These are phyloP conservation scores for Sphaerulina musiva DNA, from an alignment of 2,329 filamentous ascomycete species.

Conservation along the genomic window DNA sequence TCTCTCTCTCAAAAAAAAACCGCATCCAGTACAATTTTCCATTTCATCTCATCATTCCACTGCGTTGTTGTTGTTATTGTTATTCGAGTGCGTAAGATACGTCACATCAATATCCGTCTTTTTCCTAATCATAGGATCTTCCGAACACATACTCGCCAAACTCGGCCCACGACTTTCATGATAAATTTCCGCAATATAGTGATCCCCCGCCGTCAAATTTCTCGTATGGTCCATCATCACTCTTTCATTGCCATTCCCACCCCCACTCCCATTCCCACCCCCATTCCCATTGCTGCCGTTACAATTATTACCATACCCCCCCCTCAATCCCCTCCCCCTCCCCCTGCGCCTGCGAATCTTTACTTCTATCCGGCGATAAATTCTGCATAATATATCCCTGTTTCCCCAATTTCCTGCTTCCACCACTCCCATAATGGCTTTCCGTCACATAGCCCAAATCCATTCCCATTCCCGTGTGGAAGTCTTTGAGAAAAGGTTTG, in stretches of 20 bases:
- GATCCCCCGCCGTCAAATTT: slow-evolving; percentile 10
- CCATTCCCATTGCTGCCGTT: too few species aligned
- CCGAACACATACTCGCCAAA: slow-evolving; percentile 9
- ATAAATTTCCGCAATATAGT: slow-evolving; percentile 16
- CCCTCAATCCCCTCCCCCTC: neutral
- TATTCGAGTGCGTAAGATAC: neutral
- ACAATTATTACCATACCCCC: too few species aligned
- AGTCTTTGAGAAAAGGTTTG: slow-evolving; percentile 15
- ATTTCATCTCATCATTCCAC: neutral
- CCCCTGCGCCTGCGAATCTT: neutral
- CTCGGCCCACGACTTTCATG: slow-evolving; percentile 12
- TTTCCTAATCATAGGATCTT: slow-evolving; percentile 15
- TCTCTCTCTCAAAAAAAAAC: neutral
- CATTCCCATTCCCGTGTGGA: slow-evolving; percentile 17
- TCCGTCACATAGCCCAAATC: slow-evolving; percentile 9
- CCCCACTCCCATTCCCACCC: too few species aligned
- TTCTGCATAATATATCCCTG: slow-evolving; percentile 9
- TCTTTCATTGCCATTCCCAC: neutral
- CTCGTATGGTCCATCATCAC: neutral
- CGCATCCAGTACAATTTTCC: neutral
- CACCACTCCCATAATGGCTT: slow-evolving; percentile 7
- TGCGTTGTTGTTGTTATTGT: neutral
- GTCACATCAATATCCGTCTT: slow-evolving; percentile 16
- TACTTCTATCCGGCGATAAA: slow-evolving; percentile 5
- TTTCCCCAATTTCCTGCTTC: slow-evolving; percentile 1